phyloP scores from a whole-genome alignment of 495 filamentous ascomycete species.

The Cetradonia linearis region DNA sequence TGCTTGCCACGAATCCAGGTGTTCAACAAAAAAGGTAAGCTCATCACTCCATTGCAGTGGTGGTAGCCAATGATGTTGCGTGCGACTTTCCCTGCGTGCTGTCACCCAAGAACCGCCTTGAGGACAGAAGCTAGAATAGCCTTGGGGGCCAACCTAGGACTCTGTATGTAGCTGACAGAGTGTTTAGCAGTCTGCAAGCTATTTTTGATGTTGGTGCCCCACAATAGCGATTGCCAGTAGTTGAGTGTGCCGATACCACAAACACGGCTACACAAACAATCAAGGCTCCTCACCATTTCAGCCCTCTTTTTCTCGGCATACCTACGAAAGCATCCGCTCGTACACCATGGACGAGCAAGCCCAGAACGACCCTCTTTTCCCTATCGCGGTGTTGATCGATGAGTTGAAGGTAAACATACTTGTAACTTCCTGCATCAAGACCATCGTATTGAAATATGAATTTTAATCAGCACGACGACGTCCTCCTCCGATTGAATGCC shows the following conservation, averaged over 20 bases:
- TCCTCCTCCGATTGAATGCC: slow-evolving; percentile 91
- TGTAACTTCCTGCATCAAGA: slow-evolving; percentile 19
- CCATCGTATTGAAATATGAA: slow-evolving; percentile 8
- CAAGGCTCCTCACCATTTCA: not conserved
- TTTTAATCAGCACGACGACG: slow-evolving; percentile 78
- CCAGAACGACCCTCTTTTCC: slow-evolving; percentile 93
- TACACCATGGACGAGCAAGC: slow-evolving; percentile 55
- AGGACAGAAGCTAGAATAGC: not conserved
- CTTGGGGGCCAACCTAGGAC: not conserved
- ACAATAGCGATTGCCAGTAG: not conserved
- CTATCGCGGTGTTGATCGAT: slow-evolving; percentile 98
- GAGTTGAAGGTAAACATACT: slow-evolving; percentile 77
- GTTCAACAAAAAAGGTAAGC: slow-evolving; percentile 3
- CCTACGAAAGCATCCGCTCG: not conserved
- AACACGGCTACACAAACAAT: slow-evolving; percentile 5
- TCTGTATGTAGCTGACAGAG: not conserved
- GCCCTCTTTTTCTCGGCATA: not conserved
- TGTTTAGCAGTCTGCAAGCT: not conserved
- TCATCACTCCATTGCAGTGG: not conserved
- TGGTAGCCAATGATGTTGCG: slow-evolving; percentile 3
- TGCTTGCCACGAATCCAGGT: not conserved
- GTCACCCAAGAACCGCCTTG: not conserved
- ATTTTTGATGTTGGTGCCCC: slow-evolving; percentile 6
- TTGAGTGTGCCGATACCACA: slow-evolving; percentile 1
- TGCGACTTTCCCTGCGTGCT: slow-evolving; percentile 4